Conservation (phyloP, 2,329 filamentous ascomycete species). For the Penicillium digitatum region DNA sequence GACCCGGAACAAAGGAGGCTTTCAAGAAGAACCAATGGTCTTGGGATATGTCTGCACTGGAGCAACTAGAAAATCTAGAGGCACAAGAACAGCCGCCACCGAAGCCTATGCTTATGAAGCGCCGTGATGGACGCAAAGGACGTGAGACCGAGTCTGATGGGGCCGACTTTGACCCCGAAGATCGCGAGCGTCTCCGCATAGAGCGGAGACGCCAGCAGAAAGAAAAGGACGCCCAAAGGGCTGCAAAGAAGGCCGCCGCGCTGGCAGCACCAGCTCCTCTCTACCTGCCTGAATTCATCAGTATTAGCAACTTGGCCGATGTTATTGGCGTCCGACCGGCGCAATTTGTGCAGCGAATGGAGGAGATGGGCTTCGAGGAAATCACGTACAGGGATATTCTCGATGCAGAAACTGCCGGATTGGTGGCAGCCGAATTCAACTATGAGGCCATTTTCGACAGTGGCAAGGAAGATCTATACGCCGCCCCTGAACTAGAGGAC, state of each 20-base stretch:
- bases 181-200: conserved; percentile 32
- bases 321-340: conserved; percentile 67
- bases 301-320: conserved; percentile 73
- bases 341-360: conserved; percentile 69
- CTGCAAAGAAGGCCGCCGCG: conserved; percentile 40
- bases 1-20: conserved; percentile 1
- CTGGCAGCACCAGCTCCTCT: conserved; percentile 56
- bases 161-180: conserved; percentile 37
- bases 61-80: conserved; percentile 18
- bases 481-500: conserved; percentile 66
- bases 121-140: conserved; percentile 22
- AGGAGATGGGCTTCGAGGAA: conserved; percentile 85
- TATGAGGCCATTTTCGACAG: conserved; percentile 75
- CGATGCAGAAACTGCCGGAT: conserved; percentile 81
- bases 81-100: conserved; percentile 2
- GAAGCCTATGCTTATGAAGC: conserved; percentile 22
- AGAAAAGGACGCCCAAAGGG: conserved; percentile 37
- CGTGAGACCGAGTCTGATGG: conserved; percentile 28
- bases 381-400: conserved; percentile 78
- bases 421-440: conserved; percentile 89
- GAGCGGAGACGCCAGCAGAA: conserved; percentile 39
- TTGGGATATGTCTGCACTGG: conserved; percentile 31
- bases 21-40: conserved; percentile 23
- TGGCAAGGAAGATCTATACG: conserved; percentile 65
- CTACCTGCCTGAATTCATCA: conserved; percentile 85